A percentile compares a stretch with the other conserved stretches of the same genome.
phyloP scores from a whole-genome alignment of 257 asterid genomes.

The Solanum arcanum region DNA sequence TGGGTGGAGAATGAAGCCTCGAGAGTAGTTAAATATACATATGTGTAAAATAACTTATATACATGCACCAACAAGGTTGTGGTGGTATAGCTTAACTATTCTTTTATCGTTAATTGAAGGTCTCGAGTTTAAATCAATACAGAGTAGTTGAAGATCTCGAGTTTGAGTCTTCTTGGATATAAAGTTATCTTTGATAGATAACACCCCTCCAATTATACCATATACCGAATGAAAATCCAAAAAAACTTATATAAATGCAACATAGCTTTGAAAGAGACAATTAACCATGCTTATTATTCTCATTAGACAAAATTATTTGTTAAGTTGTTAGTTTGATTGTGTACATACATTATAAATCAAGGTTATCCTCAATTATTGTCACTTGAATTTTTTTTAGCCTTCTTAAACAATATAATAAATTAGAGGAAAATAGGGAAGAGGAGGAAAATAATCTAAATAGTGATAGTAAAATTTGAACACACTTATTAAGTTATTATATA shows the following conservation, averaged over 20 bases:
- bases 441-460: neutral
- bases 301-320: neutral
- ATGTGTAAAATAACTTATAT: neutral
- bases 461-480: neutral
- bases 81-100: too few relatives aligned
- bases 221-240: too few relatives aligned
- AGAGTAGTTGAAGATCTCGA: fast-evolving
- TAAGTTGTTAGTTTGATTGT: neutral
- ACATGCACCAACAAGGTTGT: too few relatives aligned
- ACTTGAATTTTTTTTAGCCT: neutral
- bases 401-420: neutral
- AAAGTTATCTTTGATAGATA: too few relatives aligned
- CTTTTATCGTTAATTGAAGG: too few relatives aligned
- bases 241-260: neutral
- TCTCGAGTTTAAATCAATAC: too few relatives aligned
- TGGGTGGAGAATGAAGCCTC: neutral
- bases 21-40: neutral
- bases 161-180: too few relatives aligned
- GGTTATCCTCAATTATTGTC: neutral
- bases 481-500: neutral
- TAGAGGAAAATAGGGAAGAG: neutral
- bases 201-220: fast-evolving
- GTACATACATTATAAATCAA: neutral
- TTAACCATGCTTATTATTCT: neutral
- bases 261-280: neutral